A percentile compares a stretch with the other conserved stretches of the same genome.
These are phyloP conservation scores for Sambucus nigra DNA, from an alignment of 129 eudicot species.

Conservation along the genomic window DNA sequence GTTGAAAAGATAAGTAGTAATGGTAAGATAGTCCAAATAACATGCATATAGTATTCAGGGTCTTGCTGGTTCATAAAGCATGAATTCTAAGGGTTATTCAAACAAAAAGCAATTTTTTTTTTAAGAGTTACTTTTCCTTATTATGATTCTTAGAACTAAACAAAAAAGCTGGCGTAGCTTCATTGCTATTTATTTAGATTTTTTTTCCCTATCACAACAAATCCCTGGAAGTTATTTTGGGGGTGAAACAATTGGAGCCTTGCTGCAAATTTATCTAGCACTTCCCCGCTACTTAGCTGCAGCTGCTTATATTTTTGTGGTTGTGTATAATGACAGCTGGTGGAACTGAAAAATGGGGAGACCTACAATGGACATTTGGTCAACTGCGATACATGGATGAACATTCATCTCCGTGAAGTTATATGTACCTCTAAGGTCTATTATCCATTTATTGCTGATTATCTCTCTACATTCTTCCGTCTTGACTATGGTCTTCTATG, in stretches of 20 bases:
- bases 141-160: background rate
- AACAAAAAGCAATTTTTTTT: too few species aligned
- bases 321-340: conserved; percentile 38
- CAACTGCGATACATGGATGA: conserved; percentile 91
- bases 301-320: conserved; percentile 1
- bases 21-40: too few species aligned
- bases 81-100: too few species aligned
- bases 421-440: conserved; percentile 73
- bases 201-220: background rate
- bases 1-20: too few species aligned
- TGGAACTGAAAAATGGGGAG: conserved; percentile 87
- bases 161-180: too few species aligned
- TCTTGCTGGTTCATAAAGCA: too few species aligned
- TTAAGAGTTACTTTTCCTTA: background rate
- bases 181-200: background rate
- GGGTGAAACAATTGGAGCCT: background rate
- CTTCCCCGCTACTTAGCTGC: background rate
- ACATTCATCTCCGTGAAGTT: conserved; percentile 87
- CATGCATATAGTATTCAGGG: too few species aligned
- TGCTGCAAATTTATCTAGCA: too few species aligned
- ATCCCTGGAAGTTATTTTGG: background rate
- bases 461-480: background rate
- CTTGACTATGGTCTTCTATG: background rate
- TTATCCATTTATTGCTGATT: background rate
- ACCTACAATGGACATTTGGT: conserved; percentile 91